phyloP scores from a whole-genome alignment of 192 early-diverging fungal species.

The Podila clonocystis region DNA sequence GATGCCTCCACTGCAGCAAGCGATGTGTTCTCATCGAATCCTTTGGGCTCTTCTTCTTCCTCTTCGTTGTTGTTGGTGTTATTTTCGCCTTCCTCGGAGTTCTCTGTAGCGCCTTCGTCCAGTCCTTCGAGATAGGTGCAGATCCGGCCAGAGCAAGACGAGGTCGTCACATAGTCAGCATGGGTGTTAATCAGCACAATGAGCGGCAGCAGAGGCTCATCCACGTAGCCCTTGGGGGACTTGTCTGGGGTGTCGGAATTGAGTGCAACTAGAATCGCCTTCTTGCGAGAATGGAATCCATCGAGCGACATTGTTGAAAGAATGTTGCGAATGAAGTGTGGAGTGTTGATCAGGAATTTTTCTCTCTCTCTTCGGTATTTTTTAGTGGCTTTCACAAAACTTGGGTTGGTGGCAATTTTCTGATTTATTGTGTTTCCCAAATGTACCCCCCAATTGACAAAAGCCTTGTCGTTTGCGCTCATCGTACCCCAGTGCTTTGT shows the following conservation, averaged over 20 bases:
- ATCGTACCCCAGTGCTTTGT: too few species aligned
- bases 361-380: too few species aligned
- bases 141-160: constrained; percentile 63
- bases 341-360: neutral
- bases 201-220: constrained; percentile 58
- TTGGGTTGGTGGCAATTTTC: neutral
- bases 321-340: neutral
- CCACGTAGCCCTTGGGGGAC: constrained; percentile 64
- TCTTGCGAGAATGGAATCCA: constrained; percentile 47
- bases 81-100: neutral
- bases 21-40: constrained; percentile 29
- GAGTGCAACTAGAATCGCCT: constrained; percentile 50
- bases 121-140: constrained; percentile 60
- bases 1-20: constrained; percentile 26
- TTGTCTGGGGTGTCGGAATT: constrained; percentile 57
- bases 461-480: too few species aligned
- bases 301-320: constrained; percentile 18
- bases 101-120: constrained; percentile 7
- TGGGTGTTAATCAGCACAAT: constrained; percentile 61
- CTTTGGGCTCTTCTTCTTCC: constrained; percentile 22
- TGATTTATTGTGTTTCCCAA: neutral
- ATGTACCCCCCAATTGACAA: too few species aligned
- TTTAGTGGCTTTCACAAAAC: neutral
- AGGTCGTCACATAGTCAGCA: constrained; percentile 63
- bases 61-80: neutral